Evolutionary conservation across 257 asterid genomes (phyloP), one percentile per base, ranked within the genome.

Genomic region (Voacanga thouarsii): DNA sequence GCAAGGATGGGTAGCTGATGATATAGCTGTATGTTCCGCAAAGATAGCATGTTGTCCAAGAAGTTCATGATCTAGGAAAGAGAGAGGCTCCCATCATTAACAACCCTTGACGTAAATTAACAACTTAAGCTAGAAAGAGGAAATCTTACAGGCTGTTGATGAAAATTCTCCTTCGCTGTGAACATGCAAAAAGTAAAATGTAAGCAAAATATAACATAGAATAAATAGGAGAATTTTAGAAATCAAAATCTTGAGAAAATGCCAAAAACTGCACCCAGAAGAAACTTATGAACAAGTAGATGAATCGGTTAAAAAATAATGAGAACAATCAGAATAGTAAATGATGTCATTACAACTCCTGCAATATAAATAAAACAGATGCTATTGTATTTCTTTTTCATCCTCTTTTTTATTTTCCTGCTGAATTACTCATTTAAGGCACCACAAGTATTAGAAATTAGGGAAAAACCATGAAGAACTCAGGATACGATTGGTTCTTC

Each of bases 121-220:
- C 68, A 75, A 86, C 59, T 66, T 76, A 43, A 71, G 80, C 77
- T 57, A 78, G 76, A 80, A 51, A 47, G 76, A 26, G 4, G 80
- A 85, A 84, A 79, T 43, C 97, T 90, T 89, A 94, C 98, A 89
- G 85, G 94, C 83, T 77, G 84, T 85, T 8, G 98, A 84, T 73
- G 96, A 80, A 79, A 89, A 87, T 69, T 94, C 97, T 78, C 96
- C 96, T 75, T 94, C 98, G 33, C 98, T 94, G 96, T 86, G 81
- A 78, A 80, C 64, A 81, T 33, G 33, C 64, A 77, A 71, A 76
- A 77, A 75, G 79, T 66, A 81, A 78, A 18, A 83, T 57, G 82
- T 81, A 60, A 82, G 74, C 75, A 55, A 79, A 86, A 74, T 61
- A 81, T 53, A 72, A 67, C 55, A 69, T 26, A 77, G 65, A 77